A percentile compares a stretch with the other conserved stretches of the same genome.
These are phyloP conservation scores for Psidium guajava DNA, from an alignment of 345 rosid genomes.

Conservation along the genomic window DNA sequence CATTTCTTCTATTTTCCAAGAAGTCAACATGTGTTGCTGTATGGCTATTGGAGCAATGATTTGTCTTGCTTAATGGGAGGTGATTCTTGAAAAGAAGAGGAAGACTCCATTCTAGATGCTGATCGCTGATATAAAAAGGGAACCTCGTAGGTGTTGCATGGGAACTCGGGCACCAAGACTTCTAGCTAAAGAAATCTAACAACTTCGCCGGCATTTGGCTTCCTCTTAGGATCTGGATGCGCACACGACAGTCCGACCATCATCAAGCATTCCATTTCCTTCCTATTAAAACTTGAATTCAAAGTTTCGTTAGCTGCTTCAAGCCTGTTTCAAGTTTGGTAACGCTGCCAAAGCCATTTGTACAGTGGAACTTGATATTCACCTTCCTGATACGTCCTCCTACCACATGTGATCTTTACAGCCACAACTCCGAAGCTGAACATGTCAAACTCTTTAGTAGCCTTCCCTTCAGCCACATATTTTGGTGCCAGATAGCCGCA, in stretches of 20 bases:
- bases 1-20: background rate
- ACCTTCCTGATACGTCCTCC: background rate
- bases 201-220: too few relatives aligned
- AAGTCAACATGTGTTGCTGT: background rate
- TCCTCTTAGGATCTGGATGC: too few relatives aligned
- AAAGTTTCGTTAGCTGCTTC: background rate
- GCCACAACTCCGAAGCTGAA: background rate
- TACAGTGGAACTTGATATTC: background rate
- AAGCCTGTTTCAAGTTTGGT: background rate
- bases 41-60: background rate
- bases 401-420: background rate
- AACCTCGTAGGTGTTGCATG: too few relatives aligned
- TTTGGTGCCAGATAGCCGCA: background rate
- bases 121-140: too few relatives aligned
- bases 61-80: background rate
- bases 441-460: background rate
- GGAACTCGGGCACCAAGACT: too few relatives aligned
- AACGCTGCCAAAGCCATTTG: background rate
- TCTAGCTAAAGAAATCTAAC: too few relatives aligned
- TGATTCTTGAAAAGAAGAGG: too few relatives aligned
- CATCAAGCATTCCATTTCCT: background rate
- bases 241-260: background rate
- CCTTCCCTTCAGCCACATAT: background rate
- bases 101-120: too few relatives aligned
- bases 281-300: background rate